Percentiles rank a stretch among this genome's conserved stretches.
Evolutionary conservation across 306 rosid species (phyloP).

Genomic region (Inga oerstediana): DNA sequence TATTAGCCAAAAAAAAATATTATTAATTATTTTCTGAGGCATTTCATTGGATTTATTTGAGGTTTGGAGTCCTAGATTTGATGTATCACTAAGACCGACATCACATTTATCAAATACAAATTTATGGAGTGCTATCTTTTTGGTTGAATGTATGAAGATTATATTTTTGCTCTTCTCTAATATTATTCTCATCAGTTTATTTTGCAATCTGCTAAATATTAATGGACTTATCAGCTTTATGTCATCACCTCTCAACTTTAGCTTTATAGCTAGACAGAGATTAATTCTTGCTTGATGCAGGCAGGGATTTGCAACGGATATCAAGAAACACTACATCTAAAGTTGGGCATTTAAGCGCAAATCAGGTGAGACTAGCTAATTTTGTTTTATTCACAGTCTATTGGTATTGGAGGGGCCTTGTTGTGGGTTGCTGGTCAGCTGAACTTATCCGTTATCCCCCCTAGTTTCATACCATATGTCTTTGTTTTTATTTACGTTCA

Average conservation of each 20-base stretch:
- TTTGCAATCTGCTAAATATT: background rate
- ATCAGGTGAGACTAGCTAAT: slow-evolving; percentile 49
- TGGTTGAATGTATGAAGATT: background rate
- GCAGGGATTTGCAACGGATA: slow-evolving; percentile 95
- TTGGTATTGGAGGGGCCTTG: background rate
- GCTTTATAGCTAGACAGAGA: slow-evolving; percentile 43
- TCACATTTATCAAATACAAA: background rate
- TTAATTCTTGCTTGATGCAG: slow-evolving; percentile 68
- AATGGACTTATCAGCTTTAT: background rate
- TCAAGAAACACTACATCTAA: slow-evolving; percentile 63
- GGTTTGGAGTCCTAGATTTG: background rate
- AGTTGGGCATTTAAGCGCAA: slow-evolving; percentile 67
- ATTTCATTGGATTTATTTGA: background rate
- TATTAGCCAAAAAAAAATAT: background rate
- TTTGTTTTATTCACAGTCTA: background rate
- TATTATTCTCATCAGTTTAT: background rate
- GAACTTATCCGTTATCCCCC: background rate
- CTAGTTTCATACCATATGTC: background rate
- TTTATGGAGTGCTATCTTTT: slow-evolving; percentile 1
- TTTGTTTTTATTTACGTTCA: background rate
- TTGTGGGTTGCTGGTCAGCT: background rate
- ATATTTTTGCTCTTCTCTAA: background rate
- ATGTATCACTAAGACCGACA: background rate
- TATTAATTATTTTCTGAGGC: background rate
- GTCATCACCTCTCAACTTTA: slow-evolving; percentile 11